Base-by-base conservation (phyloP, 1,139 yeast genomes). In the Candida neerlandica region DNA sequence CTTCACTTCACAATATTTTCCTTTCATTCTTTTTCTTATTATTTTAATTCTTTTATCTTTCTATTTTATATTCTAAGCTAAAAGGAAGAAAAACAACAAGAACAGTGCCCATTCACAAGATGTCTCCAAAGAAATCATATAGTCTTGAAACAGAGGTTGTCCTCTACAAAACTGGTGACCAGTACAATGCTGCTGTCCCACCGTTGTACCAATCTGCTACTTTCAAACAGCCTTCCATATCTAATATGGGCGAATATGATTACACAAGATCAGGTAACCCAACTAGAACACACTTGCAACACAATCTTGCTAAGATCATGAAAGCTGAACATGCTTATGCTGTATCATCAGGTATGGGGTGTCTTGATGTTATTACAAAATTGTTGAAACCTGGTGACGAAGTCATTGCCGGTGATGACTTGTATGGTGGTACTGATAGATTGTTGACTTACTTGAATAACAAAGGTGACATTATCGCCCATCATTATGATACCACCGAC, bases 191-290 rank as follows among this genome's bases (percentile, higher is more conserved):
- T 1, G 86, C 96, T 2, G 86, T 87, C 29, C 89, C 96, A 15
- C 97, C 98, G 7, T 77, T 92, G 48, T 92, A 92, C 69, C 96
- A 89, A 66, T 83, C 96, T 1, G 96, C 98, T 14, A 92, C 98
- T 10, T 92, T 92, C 72, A 91, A 90, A 67, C 95, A 89, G 66
- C 82, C 80, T 41, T 85, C 90, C 5, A 73, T 89, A 70, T 63
- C 82, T 41, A 84, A 86, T 58, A 84, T 87, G 87, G 94, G 95
- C 5, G 87, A 85, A 61, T 91, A 87, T 66, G 97, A 91, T 67
- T 91, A 91, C 67, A 89, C 97, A 0, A 77, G 97, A 61, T 86
- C 95, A n/a, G 97, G 97, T 2, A 91, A 91, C 67, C 97, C 97
- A 29, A 89, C 97, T 1, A 78, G 97, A 67, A 82, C 95, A 0